Base-by-base conservation (phyloP, 306 rosid species). In the Malus sylvestris region DNA sequence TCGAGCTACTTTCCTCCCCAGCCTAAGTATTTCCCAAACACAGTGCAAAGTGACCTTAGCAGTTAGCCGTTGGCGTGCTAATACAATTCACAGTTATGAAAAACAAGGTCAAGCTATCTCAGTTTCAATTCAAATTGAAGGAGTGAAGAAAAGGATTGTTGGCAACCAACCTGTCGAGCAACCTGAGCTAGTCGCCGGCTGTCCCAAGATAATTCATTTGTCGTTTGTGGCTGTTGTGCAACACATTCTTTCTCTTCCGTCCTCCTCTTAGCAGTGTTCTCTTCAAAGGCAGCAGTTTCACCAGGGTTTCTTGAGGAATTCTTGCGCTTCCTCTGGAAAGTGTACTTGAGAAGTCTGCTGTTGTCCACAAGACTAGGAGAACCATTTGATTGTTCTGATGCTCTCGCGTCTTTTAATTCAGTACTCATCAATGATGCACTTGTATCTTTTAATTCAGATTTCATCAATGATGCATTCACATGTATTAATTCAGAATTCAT, bases 251-350 rank as follows among this genome's bases (percentile, higher is more conserved):
- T 81, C 69, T 81, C 83, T 42, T 20, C 81, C 60, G 64, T 60
- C 83, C 76, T 86, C 82, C 80, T 80, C 87, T 84, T 84, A 40
- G 53, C 59, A 22, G 77, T 29, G 49, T 64, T 85, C 67, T 82
- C 84, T 58, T 78, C 81, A 61, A 83, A 75, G 72, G 83, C 81
- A 74, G 74, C 67, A 53, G 62, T 82, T 76, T 81, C 83, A 59
- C 81, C 86, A 46, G 81, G 74, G 67, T 49, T 79, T 81, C 70
- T 65, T 30, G 74, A 69, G 32, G 81, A 79, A 65, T 75, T 86
- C 91, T 82, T 91, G 60, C 89, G 87, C 86, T 89, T 91, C 86
- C 97, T 88, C 75, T 81, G 91, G 82, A 84, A 85, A 18, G 95
- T 89, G 80, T 87, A 83, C 72, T 74, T 89, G 67, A 88, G 88